These are phyloP conservation scores for Hyphopichia pseudoburtonii DNA, from an alignment of 1,139 yeast genomes.

Conservation along the genomic window DNA sequence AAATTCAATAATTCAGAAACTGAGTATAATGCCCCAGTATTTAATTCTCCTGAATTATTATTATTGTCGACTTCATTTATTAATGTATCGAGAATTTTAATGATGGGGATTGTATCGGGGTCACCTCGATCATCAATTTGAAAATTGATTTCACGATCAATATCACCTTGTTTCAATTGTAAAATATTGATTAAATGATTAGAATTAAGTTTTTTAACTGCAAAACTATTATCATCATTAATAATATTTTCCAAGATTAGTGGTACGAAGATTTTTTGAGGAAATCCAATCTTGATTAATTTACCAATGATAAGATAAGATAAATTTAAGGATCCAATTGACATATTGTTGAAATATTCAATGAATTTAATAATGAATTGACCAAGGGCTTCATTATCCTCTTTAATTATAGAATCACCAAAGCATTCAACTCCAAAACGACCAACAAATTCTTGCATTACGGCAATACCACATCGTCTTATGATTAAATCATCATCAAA, in stretches of 20 bases:
- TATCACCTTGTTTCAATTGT: slow-evolving; percentile 3
- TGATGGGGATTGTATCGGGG: not conserved
- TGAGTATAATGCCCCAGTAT: slow-evolving; percentile 17
- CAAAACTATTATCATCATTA: slow-evolving; percentile 32
- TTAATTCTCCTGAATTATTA: not conserved
- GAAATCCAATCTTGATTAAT: slow-evolving; percentile 30
- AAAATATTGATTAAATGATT: slow-evolving; percentile 8
- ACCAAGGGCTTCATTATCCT: slow-evolving; percentile 23
- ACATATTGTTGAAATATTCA: slow-evolving; percentile 42
- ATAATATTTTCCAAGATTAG: slow-evolving; percentile 24
- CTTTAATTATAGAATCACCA: slow-evolving; percentile 10
- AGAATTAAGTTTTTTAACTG: slow-evolving; percentile 30
- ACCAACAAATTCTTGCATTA: slow-evolving; percentile 82
- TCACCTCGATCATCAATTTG: not conserved
- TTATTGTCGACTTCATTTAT: not conserved
- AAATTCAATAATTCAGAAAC: slow-evolving; percentile 19
- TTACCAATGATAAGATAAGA: slow-evolving; percentile 19
- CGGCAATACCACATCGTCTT: slow-evolving; percentile 82
- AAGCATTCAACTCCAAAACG: slow-evolving; percentile 52
- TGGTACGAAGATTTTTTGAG: slow-evolving; percentile 23
- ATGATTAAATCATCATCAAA: slow-evolving; percentile 75
- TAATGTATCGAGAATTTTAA: slow-evolving; percentile 3
- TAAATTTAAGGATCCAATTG: slow-evolving; percentile 23
- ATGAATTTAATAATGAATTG: slow-evolving; percentile 50
- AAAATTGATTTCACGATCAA: slow-evolving; percentile 5